Conservation (phyloP, 164 flowering plant genomes). For the Magnolia changhungtana region DNA sequence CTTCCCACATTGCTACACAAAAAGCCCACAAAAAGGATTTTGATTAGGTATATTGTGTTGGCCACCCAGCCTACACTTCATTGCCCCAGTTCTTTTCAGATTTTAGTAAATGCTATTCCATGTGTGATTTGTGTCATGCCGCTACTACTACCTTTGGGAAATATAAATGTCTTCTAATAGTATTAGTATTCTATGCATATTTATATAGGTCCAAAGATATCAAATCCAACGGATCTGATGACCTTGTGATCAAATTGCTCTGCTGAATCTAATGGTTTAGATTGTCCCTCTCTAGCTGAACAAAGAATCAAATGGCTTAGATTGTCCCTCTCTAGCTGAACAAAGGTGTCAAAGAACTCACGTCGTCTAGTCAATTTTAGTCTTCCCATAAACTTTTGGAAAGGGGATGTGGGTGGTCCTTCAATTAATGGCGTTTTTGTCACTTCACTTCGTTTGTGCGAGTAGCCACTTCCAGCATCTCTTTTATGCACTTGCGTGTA, state of each 20-base stretch:
- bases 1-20: constrained; percentile 30
- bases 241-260: neutral
- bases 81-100: constrained; percentile 18
- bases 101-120: neutral
- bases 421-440: too few relatives aligned
- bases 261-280: too few relatives aligned
- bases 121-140: neutral
- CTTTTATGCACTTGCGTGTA: too few relatives aligned
- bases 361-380: too few relatives aligned
- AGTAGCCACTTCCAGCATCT: too few relatives aligned
- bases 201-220: neutral
- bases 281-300: too few relatives aligned
- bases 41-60: constrained; percentile 27
- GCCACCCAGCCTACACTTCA: constrained; percentile 33
- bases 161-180: neutral
- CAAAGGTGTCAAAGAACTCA: too few relatives aligned
- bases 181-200: neutral
- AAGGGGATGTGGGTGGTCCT: too few relatives aligned
- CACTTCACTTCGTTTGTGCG: too few relatives aligned
- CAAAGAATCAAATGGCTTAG: too few relatives aligned
- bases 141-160: neutral
- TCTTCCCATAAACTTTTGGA: too few relatives aligned
- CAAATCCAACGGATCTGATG: constrained; percentile 20
- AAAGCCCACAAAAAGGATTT: constrained; percentile 28
- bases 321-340: too few relatives aligned